Conservation (phyloP, 768 basidiomycete species). For the Trametopsis cervina region DNA sequence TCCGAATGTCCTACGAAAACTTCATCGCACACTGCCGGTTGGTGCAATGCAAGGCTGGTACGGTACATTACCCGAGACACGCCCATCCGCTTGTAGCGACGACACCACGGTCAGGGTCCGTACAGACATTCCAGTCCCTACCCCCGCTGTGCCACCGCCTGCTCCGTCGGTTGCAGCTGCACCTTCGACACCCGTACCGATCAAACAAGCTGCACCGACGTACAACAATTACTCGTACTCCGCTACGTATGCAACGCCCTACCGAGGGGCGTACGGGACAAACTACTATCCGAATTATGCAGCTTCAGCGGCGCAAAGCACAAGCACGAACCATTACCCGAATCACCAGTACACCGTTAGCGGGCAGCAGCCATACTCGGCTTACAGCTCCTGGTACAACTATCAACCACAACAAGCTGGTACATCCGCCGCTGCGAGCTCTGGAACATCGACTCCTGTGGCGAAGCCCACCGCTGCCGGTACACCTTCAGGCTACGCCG, state of each 20-base stretch:
- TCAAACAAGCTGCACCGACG: constrained; percentile 11
- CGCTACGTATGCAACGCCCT: constrained; percentile 22
- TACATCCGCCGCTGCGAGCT: constrained; percentile 19
- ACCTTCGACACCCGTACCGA: constrained; percentile 11
- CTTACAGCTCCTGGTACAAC: constrained; percentile 37
- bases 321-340: constrained; percentile 28
- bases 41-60: constrained; percentile 62
- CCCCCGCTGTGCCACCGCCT: constrained; percentile 23
- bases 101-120: constrained; percentile 68
- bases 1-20: constrained; percentile 54
- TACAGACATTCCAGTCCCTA: constrained; percentile 24
- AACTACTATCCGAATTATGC: constrained; percentile 24
- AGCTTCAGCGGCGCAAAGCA: constrained; percentile 20
- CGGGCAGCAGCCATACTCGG: constrained; percentile 32
- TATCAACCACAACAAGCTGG: constrained; percentile 30
- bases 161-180: constrained; percentile 25
- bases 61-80: constrained; percentile 58
- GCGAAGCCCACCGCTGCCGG: constrained; percentile 26
- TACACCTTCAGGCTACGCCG: constrained; percentile 31
- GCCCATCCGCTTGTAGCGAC: constrained; percentile 59
- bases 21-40: constrained; percentile 63
- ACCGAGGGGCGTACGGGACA: constrained; percentile 32
- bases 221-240: constrained; percentile 22
- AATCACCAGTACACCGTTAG: constrained; percentile 28
- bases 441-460: constrained; percentile 34